Conservation (phyloP, 495 filamentous ascomycete genomes). For the Hyaloscypha bicolor region DNA sequence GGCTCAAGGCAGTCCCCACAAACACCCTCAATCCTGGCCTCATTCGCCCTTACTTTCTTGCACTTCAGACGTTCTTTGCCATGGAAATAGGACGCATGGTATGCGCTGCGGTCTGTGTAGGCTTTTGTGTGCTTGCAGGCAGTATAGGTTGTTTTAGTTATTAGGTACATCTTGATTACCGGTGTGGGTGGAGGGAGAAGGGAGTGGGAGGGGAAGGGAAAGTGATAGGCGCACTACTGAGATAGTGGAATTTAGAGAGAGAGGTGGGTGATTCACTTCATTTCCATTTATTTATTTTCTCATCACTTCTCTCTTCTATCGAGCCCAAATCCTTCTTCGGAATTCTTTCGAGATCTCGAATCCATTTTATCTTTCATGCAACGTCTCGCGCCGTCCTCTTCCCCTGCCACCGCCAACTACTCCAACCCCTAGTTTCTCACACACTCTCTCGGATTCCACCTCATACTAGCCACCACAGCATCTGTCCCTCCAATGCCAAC, state of each 20-base stretch:
- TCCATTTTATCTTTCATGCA: too few species aligned
- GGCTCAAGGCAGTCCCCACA: background rate
- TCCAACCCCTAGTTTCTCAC: background rate
- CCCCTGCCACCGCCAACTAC: too few species aligned
- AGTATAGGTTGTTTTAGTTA: background rate
- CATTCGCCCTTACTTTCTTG: background rate
- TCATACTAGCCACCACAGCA: background rate
- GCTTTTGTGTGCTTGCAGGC: background rate
- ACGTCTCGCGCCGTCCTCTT: too few species aligned
- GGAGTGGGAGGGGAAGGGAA: too few species aligned
- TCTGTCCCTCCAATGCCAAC: background rate
- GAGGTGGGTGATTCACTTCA: too few species aligned
- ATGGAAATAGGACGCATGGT: background rate
- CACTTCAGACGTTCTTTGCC: background rate
- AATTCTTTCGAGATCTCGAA: too few species aligned
- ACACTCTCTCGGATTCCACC: background rate
- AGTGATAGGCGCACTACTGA: too few species aligned
- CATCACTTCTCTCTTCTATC: too few species aligned
- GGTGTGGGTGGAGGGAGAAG: too few species aligned
- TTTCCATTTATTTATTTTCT: too few species aligned
- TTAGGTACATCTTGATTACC: background rate
- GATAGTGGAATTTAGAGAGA: too few species aligned
- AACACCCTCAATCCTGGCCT: background rate
- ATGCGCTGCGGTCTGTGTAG: background rate
- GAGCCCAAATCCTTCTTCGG: too few species aligned